Conservation (phyloP, 2,329 filamentous ascomycete genomes). For the Paraconiothyrium brasiliense region DNA sequence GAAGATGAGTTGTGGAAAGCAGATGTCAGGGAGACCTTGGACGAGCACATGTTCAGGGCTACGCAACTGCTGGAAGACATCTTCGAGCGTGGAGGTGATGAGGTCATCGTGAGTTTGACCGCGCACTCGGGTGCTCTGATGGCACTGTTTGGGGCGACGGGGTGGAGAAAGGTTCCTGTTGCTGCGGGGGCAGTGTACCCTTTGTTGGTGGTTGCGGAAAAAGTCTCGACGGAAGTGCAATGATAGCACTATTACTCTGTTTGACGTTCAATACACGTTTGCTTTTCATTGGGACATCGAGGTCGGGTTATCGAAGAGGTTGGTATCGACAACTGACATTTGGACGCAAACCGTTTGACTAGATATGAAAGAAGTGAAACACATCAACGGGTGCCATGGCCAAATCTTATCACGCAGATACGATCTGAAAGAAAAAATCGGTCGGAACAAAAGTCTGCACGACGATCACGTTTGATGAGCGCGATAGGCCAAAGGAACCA, state of each 20-base stretch:
- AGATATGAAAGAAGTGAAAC: too few relatives aligned
- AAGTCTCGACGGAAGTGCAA: neutral
- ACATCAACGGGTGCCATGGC: too few relatives aligned
- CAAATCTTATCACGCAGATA: too few relatives aligned
- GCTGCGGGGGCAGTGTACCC: slow-evolving; percentile 27
- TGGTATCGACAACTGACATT: too few relatives aligned
- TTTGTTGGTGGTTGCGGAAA: slow-evolving; percentile 21
- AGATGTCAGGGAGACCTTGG: slow-evolving; percentile 18
- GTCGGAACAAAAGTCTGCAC: too few relatives aligned
- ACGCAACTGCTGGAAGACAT: slow-evolving; percentile 58
- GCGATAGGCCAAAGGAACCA: too few relatives aligned
- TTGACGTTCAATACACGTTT: too few relatives aligned
- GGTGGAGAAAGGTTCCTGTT: slow-evolving; percentile 35
- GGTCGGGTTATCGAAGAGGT: too few relatives aligned
- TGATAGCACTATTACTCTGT: neutral
- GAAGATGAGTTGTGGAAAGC: slow-evolving; percentile 61
- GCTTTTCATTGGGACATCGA: too few relatives aligned
- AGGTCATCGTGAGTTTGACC: slow-evolving; percentile 59
- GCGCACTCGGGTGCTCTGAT: slow-evolving; percentile 65
- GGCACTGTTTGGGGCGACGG: slow-evolving; percentile 62
- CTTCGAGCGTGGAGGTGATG: slow-evolving; percentile 48
- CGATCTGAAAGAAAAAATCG: too few relatives aligned
- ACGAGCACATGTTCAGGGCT: slow-evolving; percentile 19
- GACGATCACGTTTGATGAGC: too few relatives aligned
- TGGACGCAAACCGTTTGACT: too few relatives aligned